Evolutionary conservation across 345 rosid species (phyloP).

Genomic region (Euclidium syriacum): DNA sequence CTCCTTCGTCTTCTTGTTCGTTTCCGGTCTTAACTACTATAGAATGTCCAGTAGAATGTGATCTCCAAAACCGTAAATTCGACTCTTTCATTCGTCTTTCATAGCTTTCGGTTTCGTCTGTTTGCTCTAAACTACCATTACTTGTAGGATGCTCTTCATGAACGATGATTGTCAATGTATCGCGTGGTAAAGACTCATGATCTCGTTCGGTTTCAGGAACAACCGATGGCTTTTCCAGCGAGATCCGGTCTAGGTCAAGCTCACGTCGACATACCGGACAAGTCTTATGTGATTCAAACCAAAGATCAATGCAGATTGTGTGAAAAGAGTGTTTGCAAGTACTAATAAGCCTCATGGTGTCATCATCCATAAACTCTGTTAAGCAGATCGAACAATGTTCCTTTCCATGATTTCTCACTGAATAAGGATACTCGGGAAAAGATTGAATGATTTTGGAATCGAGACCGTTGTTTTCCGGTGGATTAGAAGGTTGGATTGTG

Average conservation of each 20-base stretch:
- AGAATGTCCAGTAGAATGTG: constrained; percentile 82
- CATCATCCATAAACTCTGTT: constrained; percentile 56
- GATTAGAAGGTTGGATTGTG: neutral
- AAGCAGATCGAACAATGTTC: constrained; percentile 64
- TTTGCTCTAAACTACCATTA: constrained; percentile 28
- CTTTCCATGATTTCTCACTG: constrained; percentile 36
- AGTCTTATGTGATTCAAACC: constrained; percentile 71
- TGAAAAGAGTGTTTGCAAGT: constrained; percentile 80
- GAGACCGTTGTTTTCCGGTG: constrained; percentile 38
- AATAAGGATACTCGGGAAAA: constrained; percentile 58
- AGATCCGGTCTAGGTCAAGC: constrained; percentile 39
- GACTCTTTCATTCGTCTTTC: constrained; percentile 28
- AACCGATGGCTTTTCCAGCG: neutral
- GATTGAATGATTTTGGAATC: constrained; percentile 46
- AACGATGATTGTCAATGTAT: constrained; percentile 16
- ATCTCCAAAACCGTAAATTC: constrained; percentile 42
- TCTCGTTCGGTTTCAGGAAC: constrained; percentile 5
- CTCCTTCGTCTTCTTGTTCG: neutral
- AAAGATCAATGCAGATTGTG: constrained; percentile 76
- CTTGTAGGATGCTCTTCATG: constrained; percentile 33
- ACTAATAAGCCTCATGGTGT: constrained; percentile 58
- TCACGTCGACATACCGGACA: constrained; percentile 79
- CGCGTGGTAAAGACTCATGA: constrained; percentile 14
- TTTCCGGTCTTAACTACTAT: constrained; percentile 23
- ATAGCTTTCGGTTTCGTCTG: constrained; percentile 18